phyloP scores from a whole-genome alignment of 768 basidiomycete species.

The Sporobolomyces roseus region DNA sequence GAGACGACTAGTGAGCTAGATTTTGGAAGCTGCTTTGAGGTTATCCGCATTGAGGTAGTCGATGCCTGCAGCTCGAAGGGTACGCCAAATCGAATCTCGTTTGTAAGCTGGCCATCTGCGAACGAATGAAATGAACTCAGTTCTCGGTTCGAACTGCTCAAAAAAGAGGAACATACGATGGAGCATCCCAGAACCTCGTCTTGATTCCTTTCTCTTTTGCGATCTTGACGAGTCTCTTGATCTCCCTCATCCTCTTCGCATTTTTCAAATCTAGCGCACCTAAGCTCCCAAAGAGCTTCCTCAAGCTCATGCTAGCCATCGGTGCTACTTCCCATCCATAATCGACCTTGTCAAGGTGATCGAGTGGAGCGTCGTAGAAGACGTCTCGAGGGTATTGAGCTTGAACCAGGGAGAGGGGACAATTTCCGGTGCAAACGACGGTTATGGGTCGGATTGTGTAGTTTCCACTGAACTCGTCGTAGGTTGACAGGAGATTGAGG shows the following conservation, averaged over 20 bases:
- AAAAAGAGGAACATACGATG: background rate
- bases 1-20: background rate
- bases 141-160: background rate
- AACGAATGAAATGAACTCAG: background rate
- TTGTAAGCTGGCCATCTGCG: slow-evolving; percentile 23
- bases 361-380: slow-evolving; percentile 30
- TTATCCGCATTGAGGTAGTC: slow-evolving; percentile 30
- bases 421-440: no score
- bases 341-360: background rate
- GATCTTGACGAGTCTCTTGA: background rate
- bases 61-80: slow-evolving; percentile 8
- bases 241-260: background rate
- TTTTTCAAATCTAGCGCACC: background rate
- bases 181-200: slow-evolving; percentile 33
- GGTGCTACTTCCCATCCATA: slow-evolving; percentile 3
- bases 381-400: slow-evolving; percentile 17
- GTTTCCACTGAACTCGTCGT: slow-evolving; percentile 20
- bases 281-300: background rate
- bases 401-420: no score
- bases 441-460: slow-evolving; percentile 12
- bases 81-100: slow-evolving; percentile 18
- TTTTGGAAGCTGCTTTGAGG: slow-evolving; percentile 1
- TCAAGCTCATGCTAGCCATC: slow-evolving; percentile 11
- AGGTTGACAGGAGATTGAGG: slow-evolving; percentile 8
- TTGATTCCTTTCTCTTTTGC: slow-evolving; percentile 27